phyloP scores from a whole-genome alignment of 2,329 filamentous ascomycete genomes.

The Aspergillus felis region DNA sequence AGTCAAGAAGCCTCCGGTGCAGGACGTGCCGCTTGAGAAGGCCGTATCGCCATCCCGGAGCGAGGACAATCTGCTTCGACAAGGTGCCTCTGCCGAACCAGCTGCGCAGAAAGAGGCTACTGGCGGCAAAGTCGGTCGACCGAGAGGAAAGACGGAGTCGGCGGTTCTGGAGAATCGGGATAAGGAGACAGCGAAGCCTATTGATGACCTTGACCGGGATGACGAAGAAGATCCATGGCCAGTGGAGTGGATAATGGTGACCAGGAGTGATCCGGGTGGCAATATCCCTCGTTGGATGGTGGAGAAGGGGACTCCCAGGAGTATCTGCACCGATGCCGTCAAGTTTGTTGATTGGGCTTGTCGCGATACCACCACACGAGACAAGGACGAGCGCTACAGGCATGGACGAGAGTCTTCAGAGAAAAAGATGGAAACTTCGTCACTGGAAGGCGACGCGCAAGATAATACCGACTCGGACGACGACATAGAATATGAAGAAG shows the following conservation, averaged over 20 bases:
- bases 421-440: background rate
- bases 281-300: constrained; percentile 87
- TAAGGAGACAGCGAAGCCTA: background rate
- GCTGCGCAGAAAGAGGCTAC: constrained; percentile 9
- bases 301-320: constrained; percentile 79
- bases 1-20: constrained; percentile 12
- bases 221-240: constrained; percentile 57
- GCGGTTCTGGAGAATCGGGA: constrained; percentile 39
- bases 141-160: constrained; percentile 32
- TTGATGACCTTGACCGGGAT: constrained; percentile 7
- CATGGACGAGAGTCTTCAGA: background rate
- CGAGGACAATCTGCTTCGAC: constrained; percentile 4
- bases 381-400: constrained; percentile 17
- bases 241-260: constrained; percentile 92
- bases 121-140: constrained; percentile 19
- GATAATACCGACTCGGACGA: background rate
- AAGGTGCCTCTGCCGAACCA: background rate
- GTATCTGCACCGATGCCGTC: constrained; percentile 72
- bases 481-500: background rate
- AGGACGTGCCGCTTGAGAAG: constrained; percentile 1
- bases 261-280: constrained; percentile 80
- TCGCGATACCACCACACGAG: constrained; percentile 44
- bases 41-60: constrained; percentile 1
- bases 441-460: background rate
- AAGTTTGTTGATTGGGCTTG: constrained; percentile 81